Percentiles rank a stretch among this genome's conserved stretches.
These are phyloP conservation scores for Ogataea henricii DNA, from an alignment of 805 yeast genomes.

Conservation along the genomic window DNA sequence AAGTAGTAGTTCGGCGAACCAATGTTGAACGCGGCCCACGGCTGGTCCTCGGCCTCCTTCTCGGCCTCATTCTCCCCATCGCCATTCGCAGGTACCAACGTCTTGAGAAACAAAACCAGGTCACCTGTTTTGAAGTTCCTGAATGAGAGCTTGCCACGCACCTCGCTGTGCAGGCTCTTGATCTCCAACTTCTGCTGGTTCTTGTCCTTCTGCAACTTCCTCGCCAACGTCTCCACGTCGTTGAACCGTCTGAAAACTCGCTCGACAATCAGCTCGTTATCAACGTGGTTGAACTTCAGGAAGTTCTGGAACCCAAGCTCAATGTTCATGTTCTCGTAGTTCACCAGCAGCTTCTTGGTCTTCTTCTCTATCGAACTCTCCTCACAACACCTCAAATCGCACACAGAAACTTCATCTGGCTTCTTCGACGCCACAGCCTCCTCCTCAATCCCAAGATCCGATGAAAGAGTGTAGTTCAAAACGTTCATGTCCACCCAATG, in stretches of 20 bases:
- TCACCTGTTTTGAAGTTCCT: slow-evolving; percentile 71
- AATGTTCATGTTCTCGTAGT: slow-evolving; percentile 21
- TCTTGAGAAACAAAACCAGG: slow-evolving; percentile 82
- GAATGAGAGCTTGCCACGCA: slow-evolving; percentile 61
- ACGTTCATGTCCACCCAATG: slow-evolving; percentile 51
- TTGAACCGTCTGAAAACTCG: slow-evolving; percentile 70
- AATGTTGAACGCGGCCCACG: slow-evolving; percentile 95
- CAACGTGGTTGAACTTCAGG: slow-evolving; percentile 25
- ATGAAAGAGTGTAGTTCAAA: slow-evolving; percentile 27
- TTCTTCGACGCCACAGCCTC: slow-evolving; percentile 11
- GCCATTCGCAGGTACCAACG: slow-evolving; percentile 36
- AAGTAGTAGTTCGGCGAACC: slow-evolving; percentile 86
- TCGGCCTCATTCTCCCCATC: neutral
- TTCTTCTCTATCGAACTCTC: slow-evolving; percentile 28
- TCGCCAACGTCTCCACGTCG: slow-evolving; percentile 89
- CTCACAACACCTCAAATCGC: slow-evolving; percentile 18
- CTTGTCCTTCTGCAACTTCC: slow-evolving; percentile 76
- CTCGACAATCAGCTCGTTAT: slow-evolving; percentile 30
- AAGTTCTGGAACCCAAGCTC: slow-evolving; percentile 40
- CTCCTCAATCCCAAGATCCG: slow-evolving; percentile 30
- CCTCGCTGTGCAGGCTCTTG: slow-evolving; percentile 37
- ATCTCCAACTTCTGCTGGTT: slow-evolving; percentile 51
- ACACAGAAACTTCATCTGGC: slow-evolving; percentile 12
- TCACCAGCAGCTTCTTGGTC: slow-evolving; percentile 16
- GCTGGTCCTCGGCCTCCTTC: slow-evolving; percentile 36